A percentile compares a stretch with the other conserved stretches of the same genome.
These are phyloP conservation scores for Beauveria sp. DNA, from an alignment of 2,329 filamentous ascomycete species.

Conservation along the genomic window DNA sequence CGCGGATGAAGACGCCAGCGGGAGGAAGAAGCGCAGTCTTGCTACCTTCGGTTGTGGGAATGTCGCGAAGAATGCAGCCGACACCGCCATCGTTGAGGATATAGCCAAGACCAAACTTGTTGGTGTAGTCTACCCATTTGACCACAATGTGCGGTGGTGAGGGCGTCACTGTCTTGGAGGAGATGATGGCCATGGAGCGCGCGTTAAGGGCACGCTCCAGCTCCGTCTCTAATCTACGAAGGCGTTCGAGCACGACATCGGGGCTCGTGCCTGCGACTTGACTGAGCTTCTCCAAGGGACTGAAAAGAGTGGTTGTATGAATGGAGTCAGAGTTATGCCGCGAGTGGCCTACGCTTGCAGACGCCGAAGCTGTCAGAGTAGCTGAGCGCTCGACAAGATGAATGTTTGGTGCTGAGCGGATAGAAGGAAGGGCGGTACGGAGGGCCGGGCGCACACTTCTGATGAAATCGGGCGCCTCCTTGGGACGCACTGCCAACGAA, in stretches of 20 bases:
- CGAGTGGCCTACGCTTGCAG: constrained; percentile 18
- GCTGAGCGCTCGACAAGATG: constrained; percentile 24
- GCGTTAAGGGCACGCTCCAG: constrained; percentile 56
- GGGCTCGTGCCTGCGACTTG: constrained; percentile 47
- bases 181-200: constrained; percentile 53
- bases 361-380: constrained; percentile 21
- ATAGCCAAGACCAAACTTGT: constrained; percentile 79
- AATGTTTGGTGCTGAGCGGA: constrained; percentile 21
- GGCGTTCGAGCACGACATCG: constrained; percentile 48
- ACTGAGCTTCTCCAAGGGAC: constrained; percentile 43
- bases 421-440: constrained; percentile 10
- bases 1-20: constrained; percentile 63
- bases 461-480: constrained; percentile 7
- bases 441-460: constrained; percentile 6
- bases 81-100: constrained; percentile 76
- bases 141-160: constrained; percentile 57
- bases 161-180: constrained; percentile 44
- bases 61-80: constrained; percentile 58
- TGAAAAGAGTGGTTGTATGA: constrained; percentile 45
- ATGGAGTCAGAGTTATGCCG: constrained; percentile 23
- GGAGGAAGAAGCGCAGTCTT: constrained; percentile 53
- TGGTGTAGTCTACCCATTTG: constrained; percentile 86
- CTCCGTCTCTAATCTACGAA: constrained; percentile 51
- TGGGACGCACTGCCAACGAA: neutral
- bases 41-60: constrained; percentile 43